Evolutionary conservation across 768 basidiomycete species (phyloP).

Genomic region (Gelatoporia subvermispora): DNA sequence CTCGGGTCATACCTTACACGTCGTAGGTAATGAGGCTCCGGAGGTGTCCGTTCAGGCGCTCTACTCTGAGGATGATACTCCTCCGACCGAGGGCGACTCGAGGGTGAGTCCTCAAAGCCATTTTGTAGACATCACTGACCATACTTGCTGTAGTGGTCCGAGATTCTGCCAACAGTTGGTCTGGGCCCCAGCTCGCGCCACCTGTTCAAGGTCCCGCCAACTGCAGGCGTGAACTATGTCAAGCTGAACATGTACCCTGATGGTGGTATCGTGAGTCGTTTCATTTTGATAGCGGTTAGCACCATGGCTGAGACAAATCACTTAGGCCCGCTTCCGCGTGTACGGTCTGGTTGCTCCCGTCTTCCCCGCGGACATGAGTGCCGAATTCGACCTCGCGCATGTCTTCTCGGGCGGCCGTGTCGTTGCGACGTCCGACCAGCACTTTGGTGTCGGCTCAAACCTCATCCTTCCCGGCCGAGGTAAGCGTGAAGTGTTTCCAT

Average conservation of each 20-base stretch:
- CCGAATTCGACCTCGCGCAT: conserved; percentile 79
- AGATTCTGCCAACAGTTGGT: conserved; percentile 68
- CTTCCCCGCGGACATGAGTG: conserved; percentile 43
- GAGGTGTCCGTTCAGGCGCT: conserved; percentile 69
- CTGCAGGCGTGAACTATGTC: conserved; percentile 62
- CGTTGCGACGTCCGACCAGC: conserved; percentile 85
- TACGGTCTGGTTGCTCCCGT: conserved; percentile 77
- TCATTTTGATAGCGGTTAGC: neutral
- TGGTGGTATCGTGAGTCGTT: conserved; percentile 80
- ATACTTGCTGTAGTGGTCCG: conserved; percentile 56
- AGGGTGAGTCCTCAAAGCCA: conserved; percentile 38
- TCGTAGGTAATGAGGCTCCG: conserved; percentile 82
- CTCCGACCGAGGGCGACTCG: conserved; percentile 42
- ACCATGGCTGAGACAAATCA: neutral
- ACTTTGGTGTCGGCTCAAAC: conserved; percentile 90
- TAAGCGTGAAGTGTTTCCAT: conserved; percentile 15
- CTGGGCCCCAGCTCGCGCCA: conserved; percentile 87
- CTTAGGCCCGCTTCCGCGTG: conserved; percentile 85
- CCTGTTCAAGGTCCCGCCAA: conserved; percentile 68
- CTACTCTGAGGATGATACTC: conserved; percentile 33
- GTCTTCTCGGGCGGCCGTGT: conserved; percentile 87
- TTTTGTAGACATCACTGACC: neutral
- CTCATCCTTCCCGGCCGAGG: conserved; percentile 88
- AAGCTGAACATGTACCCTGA: conserved; percentile 96
- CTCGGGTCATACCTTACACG: neutral